Conservation (phyloP, 352 stramenopile genomes). For the Phytophthora pluvialis region DNA sequence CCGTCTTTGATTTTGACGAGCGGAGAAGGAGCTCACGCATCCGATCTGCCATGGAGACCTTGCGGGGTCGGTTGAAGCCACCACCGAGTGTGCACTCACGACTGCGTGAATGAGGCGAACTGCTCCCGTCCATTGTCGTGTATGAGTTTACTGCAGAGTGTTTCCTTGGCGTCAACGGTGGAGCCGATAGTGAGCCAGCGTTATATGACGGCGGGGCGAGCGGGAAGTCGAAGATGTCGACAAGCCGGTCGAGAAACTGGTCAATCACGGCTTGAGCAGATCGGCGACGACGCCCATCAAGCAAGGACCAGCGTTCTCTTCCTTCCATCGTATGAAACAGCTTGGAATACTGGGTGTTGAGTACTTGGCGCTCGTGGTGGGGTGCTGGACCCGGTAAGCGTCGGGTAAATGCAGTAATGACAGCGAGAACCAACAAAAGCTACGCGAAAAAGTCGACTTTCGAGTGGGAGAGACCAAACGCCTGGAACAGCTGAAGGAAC, state of each 20-base stretch:
- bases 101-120: conserved; percentile 3
- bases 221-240: conserved; percentile 54
- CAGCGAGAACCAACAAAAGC: background rate
- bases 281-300: conserved; percentile 38
- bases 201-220: conserved; percentile 17
- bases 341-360: conserved; percentile 1
- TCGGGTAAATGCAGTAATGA: conserved; percentile 21
- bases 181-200: background rate
- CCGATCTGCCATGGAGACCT: conserved; percentile 22
- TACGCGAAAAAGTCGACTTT: conserved; percentile 21
- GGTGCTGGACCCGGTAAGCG: background rate
- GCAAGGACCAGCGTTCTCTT: conserved; percentile 43
- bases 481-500: conserved; percentile 14
- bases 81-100: conserved; percentile 6
- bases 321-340: conserved; percentile 20
- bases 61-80: conserved; percentile 1
- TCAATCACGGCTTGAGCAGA: conserved; percentile 32
- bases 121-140: conserved; percentile 18
- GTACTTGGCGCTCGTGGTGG: background rate
- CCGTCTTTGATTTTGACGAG: conserved; percentile 4
- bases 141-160: conserved; percentile 14
- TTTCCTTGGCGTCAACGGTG: conserved; percentile 10
- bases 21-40: conserved; percentile 16
- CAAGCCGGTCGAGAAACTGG: conserved; percentile 43
- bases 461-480: conserved; percentile 24